These are phyloP conservation scores for Beauveria varroae DNA, from an alignment of 2,329 filamentous ascomycete species.

Conservation along the genomic window DNA sequence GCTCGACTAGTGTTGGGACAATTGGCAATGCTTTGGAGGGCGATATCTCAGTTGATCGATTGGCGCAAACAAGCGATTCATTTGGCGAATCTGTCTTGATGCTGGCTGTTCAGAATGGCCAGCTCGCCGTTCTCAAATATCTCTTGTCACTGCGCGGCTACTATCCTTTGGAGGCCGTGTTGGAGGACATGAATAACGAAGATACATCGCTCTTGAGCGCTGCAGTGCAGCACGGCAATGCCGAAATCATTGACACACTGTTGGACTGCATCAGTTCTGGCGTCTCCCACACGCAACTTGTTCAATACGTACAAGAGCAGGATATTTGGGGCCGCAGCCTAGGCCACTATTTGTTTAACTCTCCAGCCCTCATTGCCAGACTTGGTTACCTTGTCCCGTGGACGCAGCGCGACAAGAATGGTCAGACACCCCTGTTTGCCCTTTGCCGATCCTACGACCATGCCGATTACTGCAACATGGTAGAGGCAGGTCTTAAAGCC, in stretches of 20 bases:
- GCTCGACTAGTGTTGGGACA: slow-evolving; percentile 70
- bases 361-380: slow-evolving; percentile 67
- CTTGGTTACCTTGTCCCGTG: slow-evolving; percentile 78
- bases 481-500: slow-evolving; percentile 68
- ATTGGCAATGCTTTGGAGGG: slow-evolving; percentile 68
- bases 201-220: slow-evolving; percentile 84
- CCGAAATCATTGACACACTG: slow-evolving; percentile 65
- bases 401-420: slow-evolving; percentile 89
- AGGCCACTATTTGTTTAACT: slow-evolving; percentile 94
- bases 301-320: slow-evolving; percentile 63
- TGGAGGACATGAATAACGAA: slow-evolving; percentile 83
- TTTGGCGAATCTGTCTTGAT: slow-evolving; percentile 78
- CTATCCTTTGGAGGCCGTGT: slow-evolving; percentile 61
- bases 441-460: slow-evolving; percentile 95
- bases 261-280: slow-evolving; percentile 61
- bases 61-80: slow-evolving; percentile 62
- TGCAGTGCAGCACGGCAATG: slow-evolving; percentile 77
- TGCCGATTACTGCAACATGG: slow-evolving; percentile 77
- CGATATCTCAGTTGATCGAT: slow-evolving; percentile 74
- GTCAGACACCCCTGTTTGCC: slow-evolving; percentile 94
- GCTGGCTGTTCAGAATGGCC: slow-evolving; percentile 74
- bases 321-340: slow-evolving; percentile 82
- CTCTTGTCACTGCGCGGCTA: slow-evolving; percentile 69
- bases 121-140: slow-evolving; percentile 67
- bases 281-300: slow-evolving; percentile 47